Evolutionary conservation across 2,329 filamentous ascomycete species (phyloP).

Genomic region (Drechslerella dactyloides): DNA sequence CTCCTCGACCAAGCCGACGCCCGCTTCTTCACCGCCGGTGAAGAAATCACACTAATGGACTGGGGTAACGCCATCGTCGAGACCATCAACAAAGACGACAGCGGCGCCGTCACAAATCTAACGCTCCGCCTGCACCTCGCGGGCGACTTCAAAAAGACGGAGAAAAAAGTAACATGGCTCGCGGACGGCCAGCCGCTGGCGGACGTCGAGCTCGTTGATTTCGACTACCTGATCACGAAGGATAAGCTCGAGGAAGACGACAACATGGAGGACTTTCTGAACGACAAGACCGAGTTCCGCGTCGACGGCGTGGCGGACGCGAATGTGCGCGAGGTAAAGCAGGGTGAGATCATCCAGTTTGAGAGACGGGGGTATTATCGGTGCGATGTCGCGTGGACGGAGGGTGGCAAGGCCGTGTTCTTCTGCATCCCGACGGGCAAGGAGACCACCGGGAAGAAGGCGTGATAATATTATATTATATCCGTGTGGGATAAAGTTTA

Average conservation of each 20-base stretch:
- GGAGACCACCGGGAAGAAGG: conserved; percentile 34
- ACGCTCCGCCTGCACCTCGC: conserved; percentile 82
- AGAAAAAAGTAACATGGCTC: conserved; percentile 97
- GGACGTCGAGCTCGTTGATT: conserved; percentile 86
- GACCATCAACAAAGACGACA: conserved; percentile 65
- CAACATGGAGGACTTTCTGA: conserved; percentile 81
- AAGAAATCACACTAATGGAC: conserved; percentile 95
- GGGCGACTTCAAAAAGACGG: conserved; percentile 91
- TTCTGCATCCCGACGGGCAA: conserved; percentile 70
- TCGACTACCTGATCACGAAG: conserved; percentile 94
- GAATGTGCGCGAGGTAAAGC: conserved; percentile 78
- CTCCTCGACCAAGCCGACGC: conserved; percentile 87
- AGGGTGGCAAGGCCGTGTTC: conserved; percentile 68
- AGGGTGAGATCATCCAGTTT: conserved; percentile 91
- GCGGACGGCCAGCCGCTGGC: conserved; percentile 78
- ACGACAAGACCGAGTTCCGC: conserved; percentile 74
- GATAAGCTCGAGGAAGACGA: conserved; percentile 91
- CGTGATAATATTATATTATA: conserved; percentile 2
- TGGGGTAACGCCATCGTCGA: conserved; percentile 90
- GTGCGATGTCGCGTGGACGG: conserved; percentile 70
- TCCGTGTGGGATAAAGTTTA: background rate
- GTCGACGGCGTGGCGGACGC: conserved; percentile 79
- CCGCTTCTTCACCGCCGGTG: conserved; percentile 77
- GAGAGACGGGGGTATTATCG: conserved; percentile 92
- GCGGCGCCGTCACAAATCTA: conserved; percentile 70